Conservation (phyloP, 176 grass and related monocot species). For the Cymbopogon citratus region DNA sequence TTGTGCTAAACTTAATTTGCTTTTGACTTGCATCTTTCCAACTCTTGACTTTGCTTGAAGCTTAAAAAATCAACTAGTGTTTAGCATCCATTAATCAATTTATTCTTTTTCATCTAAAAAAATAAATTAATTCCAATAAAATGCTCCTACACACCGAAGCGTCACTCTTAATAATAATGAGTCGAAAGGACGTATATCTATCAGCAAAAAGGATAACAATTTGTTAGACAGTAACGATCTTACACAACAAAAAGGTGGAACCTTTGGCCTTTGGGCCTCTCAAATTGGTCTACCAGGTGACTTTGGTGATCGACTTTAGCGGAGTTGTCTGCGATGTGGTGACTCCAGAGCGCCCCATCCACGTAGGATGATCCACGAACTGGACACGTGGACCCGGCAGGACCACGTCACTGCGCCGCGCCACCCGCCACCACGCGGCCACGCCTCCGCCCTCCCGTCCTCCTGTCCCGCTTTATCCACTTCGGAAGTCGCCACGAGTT, state of each 20-base stretch:
- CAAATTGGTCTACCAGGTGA: background rate
- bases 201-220: background rate
- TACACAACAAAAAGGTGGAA: background rate
- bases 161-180: too few relatives aligned
- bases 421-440: conserved; percentile 31
- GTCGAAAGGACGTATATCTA: too few relatives aligned
- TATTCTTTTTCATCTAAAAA: too few relatives aligned
- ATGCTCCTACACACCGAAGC: background rate
- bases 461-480: conserved; percentile 30
- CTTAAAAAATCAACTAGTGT: too few relatives aligned
- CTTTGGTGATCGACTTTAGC: background rate
- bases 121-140: too few relatives aligned
- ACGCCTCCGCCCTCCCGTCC: conserved; percentile 21
- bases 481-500: background rate
- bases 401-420: conserved; percentile 23
- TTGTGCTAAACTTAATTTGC: too few relatives aligned
- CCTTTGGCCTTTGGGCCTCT: too few relatives aligned
- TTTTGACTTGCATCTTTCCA: too few relatives aligned
- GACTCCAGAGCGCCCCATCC: background rate
- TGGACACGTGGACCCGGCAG: conserved; percentile 1
- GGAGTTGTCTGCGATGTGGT: background rate
- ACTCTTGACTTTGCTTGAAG: too few relatives aligned
- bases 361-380: background rate
- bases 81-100: too few relatives aligned
- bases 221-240: background rate